Evolutionary conservation across 192 early-diverging fungal genomes (phyloP).

Genomic region (Cetraspora pellucida): DNA sequence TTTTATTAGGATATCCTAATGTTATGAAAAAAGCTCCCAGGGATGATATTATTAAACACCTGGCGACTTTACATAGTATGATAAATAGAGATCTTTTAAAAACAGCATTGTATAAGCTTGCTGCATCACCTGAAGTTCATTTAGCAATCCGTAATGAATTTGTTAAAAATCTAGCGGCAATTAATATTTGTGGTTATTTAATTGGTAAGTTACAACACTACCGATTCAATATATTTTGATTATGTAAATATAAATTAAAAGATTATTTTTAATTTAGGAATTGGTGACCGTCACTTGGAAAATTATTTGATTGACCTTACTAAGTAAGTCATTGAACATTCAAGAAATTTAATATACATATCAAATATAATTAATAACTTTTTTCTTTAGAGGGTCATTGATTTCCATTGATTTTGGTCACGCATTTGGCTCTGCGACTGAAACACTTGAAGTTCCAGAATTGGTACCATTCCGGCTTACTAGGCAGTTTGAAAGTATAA

Average conservation of each 20-base stretch:
- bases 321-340: neutral
- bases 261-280: slow-evolving; percentile 75
- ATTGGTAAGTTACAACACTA: neutral
- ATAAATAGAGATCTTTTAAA: slow-evolving; percentile 53
- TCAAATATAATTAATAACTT: neutral
- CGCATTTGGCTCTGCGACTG: slow-evolving; percentile 82
- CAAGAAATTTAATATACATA: neutral
- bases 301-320: slow-evolving; percentile 68
- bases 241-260: no score
- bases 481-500: slow-evolving; percentile 60
- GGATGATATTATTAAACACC: slow-evolving; percentile 54
- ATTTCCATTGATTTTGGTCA: slow-evolving; percentile 84
- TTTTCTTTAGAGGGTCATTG: slow-evolving; percentile 57
- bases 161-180: slow-evolving; percentile 67
- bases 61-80: slow-evolving; percentile 44
- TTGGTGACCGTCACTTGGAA: slow-evolving; percentile 81
- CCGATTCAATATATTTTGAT: no score
- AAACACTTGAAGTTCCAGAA: slow-evolving; percentile 75
- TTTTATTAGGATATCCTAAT: slow-evolving; percentile 55
- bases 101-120: slow-evolving; percentile 59
- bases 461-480: slow-evolving; percentile 78
- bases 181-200: slow-evolving; percentile 61
- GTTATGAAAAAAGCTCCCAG: slow-evolving; percentile 53
- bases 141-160: slow-evolving; percentile 68
- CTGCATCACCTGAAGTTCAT: slow-evolving; percentile 73